Evolutionary conservation across 768 basidiomycete species (phyloP).

Genomic region (Mycena rebaudengoi): DNA sequence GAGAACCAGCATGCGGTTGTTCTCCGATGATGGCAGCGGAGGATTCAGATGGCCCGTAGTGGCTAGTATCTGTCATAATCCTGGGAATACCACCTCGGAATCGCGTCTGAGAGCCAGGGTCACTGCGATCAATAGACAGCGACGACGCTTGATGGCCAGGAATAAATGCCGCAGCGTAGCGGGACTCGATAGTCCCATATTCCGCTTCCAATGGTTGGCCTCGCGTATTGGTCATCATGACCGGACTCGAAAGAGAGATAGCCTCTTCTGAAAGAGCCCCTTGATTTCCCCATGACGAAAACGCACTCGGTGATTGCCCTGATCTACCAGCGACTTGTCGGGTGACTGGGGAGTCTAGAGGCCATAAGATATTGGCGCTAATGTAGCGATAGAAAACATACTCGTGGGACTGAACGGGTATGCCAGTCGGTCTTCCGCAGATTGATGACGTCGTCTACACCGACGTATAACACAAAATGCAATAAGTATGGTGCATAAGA

Average conservation of each 20-base stretch:
- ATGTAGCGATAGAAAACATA: neutral
- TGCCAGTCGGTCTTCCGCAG: neutral
- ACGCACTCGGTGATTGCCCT: slow-evolving; percentile 19
- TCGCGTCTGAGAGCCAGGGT: slow-evolving; percentile 17
- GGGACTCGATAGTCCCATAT: slow-evolving; percentile 18
- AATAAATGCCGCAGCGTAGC: slow-evolving; percentile 7
- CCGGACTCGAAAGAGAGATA: neutral
- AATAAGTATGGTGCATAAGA: slow-evolving; percentile 1
- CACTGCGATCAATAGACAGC: slow-evolving; percentile 20
- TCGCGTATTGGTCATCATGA: neutral
- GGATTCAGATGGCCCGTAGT: neutral
- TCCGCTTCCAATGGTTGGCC: slow-evolving; percentile 1
- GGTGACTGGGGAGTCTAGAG: neutral
- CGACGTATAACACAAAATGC: slow-evolving; percentile 14
- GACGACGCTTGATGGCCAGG: slow-evolving; percentile 12
- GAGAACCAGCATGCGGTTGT: neutral
- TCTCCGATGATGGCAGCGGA: slow-evolving; percentile 6
- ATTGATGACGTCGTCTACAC: slow-evolving; percentile 9
- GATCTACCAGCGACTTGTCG: slow-evolving; percentile 20
- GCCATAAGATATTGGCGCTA: neutral
- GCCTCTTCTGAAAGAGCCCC: slow-evolving; percentile 19
- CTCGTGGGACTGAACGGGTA: slow-evolving; percentile 17
- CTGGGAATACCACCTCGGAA: slow-evolving; percentile 17
- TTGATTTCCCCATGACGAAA: slow-evolving; percentile 28
- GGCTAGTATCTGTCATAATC: slow-evolving; percentile 18